These are phyloP conservation scores for Lentinus tigrinus DNA, from an alignment of 768 basidiomycete genomes.

Conservation along the genomic window DNA sequence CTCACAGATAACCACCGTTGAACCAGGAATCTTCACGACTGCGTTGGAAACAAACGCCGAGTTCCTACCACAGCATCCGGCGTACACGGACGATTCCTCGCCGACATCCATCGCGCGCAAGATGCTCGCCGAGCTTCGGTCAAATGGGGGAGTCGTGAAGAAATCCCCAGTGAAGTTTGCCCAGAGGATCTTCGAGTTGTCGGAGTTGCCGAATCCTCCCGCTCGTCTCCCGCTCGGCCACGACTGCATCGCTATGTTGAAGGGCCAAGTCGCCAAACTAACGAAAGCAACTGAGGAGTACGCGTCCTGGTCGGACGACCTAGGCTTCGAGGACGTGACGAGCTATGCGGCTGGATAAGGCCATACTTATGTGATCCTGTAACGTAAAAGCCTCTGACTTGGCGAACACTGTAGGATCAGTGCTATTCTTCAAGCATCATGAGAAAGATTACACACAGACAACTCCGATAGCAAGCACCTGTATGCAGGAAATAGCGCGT, in stretches of 20 bases:
- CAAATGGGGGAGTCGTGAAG: too few species aligned
- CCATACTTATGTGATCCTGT: too few species aligned
- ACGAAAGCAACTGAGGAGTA: not conserved
- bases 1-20: constrained; percentile 1
- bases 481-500: constrained; percentile 10
- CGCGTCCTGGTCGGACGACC: not conserved
- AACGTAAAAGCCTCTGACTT: too few species aligned
- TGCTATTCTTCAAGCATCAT: too few species aligned
- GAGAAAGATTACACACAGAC: too few species aligned
- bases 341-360: too few species aligned
- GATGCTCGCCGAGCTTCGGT: too few species aligned
- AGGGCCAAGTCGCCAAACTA: not conserved
- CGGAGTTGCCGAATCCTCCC: not conserved
- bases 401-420: too few species aligned
- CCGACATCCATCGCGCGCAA: too few species aligned
- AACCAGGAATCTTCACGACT: constrained; percentile 22
- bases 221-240: not conserved
- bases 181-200: not conserved
- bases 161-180: too few species aligned
- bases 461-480: not conserved
- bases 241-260: not conserved
- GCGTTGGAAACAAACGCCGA: not conserved
- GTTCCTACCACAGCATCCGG: constrained; percentile 8
- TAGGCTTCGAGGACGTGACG: not conserved
- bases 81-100: constrained; percentile 7